Evolutionary conservation across 1,284 basidiomycete genomes (phyloP).

Genomic region (Papiliotrema flavescens): DNA sequence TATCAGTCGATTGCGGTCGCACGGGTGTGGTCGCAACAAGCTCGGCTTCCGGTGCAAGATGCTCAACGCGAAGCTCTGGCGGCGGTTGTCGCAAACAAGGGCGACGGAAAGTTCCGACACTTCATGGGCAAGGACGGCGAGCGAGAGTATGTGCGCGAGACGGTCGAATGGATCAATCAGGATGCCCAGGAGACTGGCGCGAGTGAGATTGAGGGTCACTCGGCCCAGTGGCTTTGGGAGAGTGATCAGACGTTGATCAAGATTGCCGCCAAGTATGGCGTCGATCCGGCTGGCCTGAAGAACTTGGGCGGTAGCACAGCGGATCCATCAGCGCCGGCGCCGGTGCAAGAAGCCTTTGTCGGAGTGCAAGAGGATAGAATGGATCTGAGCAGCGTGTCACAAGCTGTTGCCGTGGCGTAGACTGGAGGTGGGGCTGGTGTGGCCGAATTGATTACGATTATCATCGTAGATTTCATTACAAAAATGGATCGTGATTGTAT

Average conservation of each 20-base stretch:
- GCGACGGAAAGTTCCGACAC: constrained; percentile 28
- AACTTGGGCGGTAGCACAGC: too few relatives aligned
- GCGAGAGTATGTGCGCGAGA: constrained; percentile 25
- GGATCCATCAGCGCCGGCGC: too few relatives aligned
- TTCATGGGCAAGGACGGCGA: constrained; percentile 30
- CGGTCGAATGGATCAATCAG: constrained; percentile 34
- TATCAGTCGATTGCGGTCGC: constrained; percentile 31
- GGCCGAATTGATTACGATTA: too few relatives aligned
- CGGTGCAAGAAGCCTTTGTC: too few relatives aligned
- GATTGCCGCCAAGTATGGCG: constrained; percentile 17
- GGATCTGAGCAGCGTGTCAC: too few relatives aligned
- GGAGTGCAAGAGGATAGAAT: too few relatives aligned
- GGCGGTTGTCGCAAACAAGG: constrained; percentile 11
- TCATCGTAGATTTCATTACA: too few relatives aligned
- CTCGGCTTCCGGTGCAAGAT: constrained; percentile 20
- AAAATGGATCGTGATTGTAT: too few relatives aligned
- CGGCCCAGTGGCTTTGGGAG: constrained; percentile 20
- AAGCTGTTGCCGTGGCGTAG: too few relatives aligned
- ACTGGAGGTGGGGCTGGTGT: too few relatives aligned
- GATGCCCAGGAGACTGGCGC: constrained; percentile 25
- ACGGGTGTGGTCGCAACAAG: constrained; percentile 24
- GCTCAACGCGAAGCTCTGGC: constrained; percentile 14
- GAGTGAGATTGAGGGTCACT: constrained; percentile 22
- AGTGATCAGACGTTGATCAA: constrained; percentile 15
- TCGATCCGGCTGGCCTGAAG: constrained; percentile 1